Base-by-base conservation (phyloP, 768 basidiomycete genomes). In the Tulasnella sp. region DNA sequence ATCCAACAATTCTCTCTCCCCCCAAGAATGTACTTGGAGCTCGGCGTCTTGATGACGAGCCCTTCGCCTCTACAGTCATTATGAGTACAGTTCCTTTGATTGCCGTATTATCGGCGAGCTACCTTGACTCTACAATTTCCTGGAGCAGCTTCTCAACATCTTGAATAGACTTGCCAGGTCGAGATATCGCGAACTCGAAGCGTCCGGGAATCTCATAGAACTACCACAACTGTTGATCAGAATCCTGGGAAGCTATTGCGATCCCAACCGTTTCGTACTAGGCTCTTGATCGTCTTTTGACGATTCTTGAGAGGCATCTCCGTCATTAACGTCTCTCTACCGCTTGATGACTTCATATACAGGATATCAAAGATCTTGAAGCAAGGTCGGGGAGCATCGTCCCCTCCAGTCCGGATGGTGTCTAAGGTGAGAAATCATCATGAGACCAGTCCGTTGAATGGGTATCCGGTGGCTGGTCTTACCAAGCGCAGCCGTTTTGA, bases 301-400 rank as follows among this genome's bases (percentile, higher is more conserved):
- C 97, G 88, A 76, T 89, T 88, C 41, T 84, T 83, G 29, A 91
- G 84, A 0, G 90, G 87, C 75, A 85, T 88, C 69, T 89, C 84
- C 63, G 94, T 83, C 2, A 96, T 84, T 3, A 89, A 89, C 78
- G 85, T 84, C n/a, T 72, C 71, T 42, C 65, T 72, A 1, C 71
- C 89, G 90, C 32, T 77, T 75, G 65, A 79, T 77, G 71, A 63
- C 75, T 95, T 95, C 72, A 97, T 84, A 77, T 91, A 94, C 0
- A 99, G 82, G 26, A 98, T 83, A 79, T 99, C 97, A 77, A 99
- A 98, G 11, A 98, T 86, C 80, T 97, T 98, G 86, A 97, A 95
- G 81, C 95, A 97, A 2, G 96, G 96, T 3, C 95, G 87, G 52
- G 94, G 91, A 74, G 86, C 89, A 70, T 87, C 81, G 52, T 89